Evolutionary conservation across 495 filamentous ascomycete species (phyloP).

Genomic region (Paragyromitra xinjiangensis): DNA sequence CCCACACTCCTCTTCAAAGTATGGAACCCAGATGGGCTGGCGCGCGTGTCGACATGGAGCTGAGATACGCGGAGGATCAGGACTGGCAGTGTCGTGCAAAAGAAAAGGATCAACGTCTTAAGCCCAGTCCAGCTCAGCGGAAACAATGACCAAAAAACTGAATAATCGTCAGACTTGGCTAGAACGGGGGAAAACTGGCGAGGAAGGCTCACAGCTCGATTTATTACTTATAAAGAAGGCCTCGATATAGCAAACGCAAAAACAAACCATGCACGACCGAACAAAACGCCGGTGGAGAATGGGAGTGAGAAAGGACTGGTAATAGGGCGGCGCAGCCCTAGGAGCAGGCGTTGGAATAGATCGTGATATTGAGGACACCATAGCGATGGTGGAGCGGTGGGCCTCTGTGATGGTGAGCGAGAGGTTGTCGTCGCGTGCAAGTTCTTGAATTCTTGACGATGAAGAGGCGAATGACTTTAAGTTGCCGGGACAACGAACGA

Average conservation of each 20-base stretch:
- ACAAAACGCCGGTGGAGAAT: conserved; percentile 87
- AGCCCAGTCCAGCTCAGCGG: conserved; percentile 78
- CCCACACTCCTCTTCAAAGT: conserved; percentile 68
- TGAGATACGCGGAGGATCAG: conserved; percentile 84
- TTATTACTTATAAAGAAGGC: conserved; percentile 71
- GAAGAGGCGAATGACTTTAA: conserved; percentile 26
- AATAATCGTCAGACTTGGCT: conserved; percentile 33
- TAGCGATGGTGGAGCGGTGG: conserved; percentile 37
- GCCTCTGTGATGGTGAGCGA: conserved; percentile 26
- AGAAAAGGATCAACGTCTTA: conserved; percentile 75
- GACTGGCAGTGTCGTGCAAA: conserved; percentile 73
- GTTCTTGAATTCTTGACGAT: conserved; percentile 34
- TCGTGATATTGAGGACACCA: conserved; percentile 57
- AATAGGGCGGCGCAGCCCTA: conserved; percentile 62
- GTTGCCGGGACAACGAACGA: conserved; percentile 43
- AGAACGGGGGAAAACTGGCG: not conserved
- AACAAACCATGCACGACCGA: conserved; percentile 70
- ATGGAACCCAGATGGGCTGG: conserved; percentile 71
- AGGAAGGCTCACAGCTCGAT: conserved; percentile 40
- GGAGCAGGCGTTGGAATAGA: conserved; percentile 54
- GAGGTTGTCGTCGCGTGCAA: conserved; percentile 42
- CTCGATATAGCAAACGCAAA: conserved; percentile 77
- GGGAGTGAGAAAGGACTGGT: conserved; percentile 90
- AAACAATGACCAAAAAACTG: conserved; percentile 87
- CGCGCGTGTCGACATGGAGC: conserved; percentile 78